Percentiles rank a stretch among this genome's conserved stretches.
Evolutionary conservation across 164 flowering plant species (phyloP).

Genomic region (Dillenia turbinata): DNA sequence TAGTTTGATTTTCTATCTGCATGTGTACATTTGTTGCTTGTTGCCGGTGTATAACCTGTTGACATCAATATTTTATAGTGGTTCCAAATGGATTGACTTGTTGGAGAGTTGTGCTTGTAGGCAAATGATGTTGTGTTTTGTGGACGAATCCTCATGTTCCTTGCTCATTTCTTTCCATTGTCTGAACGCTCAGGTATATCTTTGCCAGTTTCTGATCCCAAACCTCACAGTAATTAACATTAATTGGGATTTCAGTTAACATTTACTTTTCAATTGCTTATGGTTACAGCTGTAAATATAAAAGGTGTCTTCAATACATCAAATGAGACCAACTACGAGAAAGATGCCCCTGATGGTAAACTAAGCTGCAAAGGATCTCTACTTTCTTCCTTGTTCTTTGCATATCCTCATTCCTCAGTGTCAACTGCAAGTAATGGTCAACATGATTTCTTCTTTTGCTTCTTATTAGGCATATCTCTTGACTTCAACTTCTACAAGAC

Average conservation of each 20-base stretch:
- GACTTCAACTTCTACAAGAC: conserved; percentile 99
- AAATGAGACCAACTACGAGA: conserved; percentile 95
- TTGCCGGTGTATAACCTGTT: too few relatives aligned
- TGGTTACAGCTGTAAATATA: conserved; percentile 83
- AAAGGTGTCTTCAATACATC: conserved; percentile 99
- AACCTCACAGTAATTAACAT: background rate
- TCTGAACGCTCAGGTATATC: conserved; percentile 95
- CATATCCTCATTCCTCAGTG: background rate
- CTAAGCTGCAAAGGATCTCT: background rate
- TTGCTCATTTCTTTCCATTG: conserved; percentile 96
- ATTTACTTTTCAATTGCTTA: conserved; percentile 5
- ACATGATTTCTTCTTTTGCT: background rate
- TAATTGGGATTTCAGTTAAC: background rate
- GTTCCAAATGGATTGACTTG: too few relatives aligned
- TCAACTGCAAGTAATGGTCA: background rate
- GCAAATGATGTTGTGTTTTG: conserved; percentile 99
- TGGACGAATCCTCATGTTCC: conserved; percentile 95
- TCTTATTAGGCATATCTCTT: conserved; percentile 64
- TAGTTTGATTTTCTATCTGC: too few relatives aligned
- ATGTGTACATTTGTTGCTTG: too few relatives aligned
- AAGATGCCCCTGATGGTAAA: conserved; percentile 84
- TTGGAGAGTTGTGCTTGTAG: conserved; percentile 30
- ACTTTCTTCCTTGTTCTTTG: background rate
- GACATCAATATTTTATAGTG: too few relatives aligned
- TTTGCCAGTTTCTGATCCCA: background rate